Conservation (phyloP, 208 protist species). For the Trypanosoma theileri region DNA sequence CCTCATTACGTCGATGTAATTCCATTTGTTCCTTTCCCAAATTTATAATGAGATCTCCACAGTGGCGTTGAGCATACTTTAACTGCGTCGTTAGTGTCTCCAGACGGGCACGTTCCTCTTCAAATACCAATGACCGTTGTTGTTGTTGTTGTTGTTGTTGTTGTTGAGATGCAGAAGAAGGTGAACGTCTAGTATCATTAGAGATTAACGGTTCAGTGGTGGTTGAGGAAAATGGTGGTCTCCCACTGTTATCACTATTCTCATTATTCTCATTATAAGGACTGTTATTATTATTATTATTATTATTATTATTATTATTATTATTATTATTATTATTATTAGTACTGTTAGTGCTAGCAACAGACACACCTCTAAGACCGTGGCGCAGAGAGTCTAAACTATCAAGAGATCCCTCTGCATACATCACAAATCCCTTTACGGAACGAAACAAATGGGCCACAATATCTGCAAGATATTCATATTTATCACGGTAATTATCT, state of each 20-base stretch:
- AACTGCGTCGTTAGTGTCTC: conserved; percentile 32
- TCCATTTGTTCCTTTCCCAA: conserved; percentile 14
- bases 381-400: conserved; percentile 61
- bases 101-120: conserved; percentile 26
- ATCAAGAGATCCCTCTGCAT: conserved; percentile 70
- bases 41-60: conserved; percentile 2
- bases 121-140: conserved; percentile 26
- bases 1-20: conserved; percentile 15
- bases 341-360: background rate
- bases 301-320: conserved; percentile 1
- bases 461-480: conserved; percentile 47
- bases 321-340: background rate
- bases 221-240: background rate
- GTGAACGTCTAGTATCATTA: background rate
- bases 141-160: conserved; percentile 31
- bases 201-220: background rate
- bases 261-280: background rate
- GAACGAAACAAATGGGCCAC: conserved; percentile 52
- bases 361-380: conserved; percentile 31
- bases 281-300: background rate
- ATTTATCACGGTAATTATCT: conserved; percentile 28
- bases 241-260: background rate
- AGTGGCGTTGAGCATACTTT: conserved; percentile 24
- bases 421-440: conserved; percentile 50
- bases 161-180: background rate